Evolutionary conservation across 306 rosid species (phyloP).

Genomic region (Lathyrus oleraceus): DNA sequence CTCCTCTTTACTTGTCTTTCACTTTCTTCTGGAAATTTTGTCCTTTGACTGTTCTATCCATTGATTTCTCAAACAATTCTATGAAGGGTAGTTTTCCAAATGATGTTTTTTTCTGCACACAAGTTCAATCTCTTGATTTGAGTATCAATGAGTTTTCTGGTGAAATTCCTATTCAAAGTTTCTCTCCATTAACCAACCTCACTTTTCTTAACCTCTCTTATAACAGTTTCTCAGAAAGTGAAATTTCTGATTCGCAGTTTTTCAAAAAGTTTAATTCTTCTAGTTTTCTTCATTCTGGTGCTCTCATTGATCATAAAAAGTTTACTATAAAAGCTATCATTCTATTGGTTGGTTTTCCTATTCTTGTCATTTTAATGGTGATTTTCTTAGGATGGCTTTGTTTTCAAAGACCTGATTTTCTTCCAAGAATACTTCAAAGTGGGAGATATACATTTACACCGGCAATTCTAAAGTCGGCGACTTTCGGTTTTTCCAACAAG

Average conservation of each 20-base stretch:
- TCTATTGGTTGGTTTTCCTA: constrained; percentile 58
- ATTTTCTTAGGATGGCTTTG: constrained; percentile 58
- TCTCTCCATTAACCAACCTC: constrained; percentile 53
- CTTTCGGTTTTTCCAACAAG: constrained; percentile 46
- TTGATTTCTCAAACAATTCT: constrained; percentile 65
- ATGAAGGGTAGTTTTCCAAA: constrained; percentile 57
- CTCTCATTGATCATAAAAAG: constrained; percentile 44
- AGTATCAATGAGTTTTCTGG: constrained; percentile 59
- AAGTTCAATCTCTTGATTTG: constrained; percentile 62
- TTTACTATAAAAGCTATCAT: constrained; percentile 46
- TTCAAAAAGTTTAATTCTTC: constrained; percentile 56
- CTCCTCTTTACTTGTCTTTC: constrained; percentile 66
- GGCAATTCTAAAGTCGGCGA: constrained; percentile 59
- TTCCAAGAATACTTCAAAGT: constrained; percentile 50
- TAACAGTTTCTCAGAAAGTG: constrained; percentile 58
- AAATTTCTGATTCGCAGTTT: constrained; percentile 44
- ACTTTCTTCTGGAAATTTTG: constrained; percentile 77
- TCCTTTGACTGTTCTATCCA: constrained; percentile 53
- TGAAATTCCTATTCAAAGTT: constrained; percentile 54
- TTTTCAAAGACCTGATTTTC: constrained; percentile 62
- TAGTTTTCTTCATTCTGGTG: constrained; percentile 65
- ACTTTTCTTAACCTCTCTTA: constrained; percentile 59
- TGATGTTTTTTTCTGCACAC: constrained; percentile 60
- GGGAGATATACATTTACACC: constrained; percentile 42
- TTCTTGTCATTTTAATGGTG: constrained; percentile 52